Evolutionary conservation across 768 basidiomycete genomes (phyloP).

Genomic region (Pisolithus tinctorius): DNA sequence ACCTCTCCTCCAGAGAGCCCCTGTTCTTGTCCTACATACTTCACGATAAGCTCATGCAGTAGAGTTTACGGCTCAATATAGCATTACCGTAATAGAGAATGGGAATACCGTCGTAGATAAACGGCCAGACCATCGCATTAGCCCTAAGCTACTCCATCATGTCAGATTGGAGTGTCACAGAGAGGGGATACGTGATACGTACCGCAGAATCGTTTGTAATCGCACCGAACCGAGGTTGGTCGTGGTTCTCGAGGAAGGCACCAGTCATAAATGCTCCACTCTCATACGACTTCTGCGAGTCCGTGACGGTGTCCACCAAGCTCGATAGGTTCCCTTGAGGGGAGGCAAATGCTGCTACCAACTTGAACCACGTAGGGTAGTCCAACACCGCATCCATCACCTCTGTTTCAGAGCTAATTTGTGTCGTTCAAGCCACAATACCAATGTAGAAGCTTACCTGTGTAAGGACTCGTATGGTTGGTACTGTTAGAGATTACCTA

Average conservation of each 20-base stretch:
- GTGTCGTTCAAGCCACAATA: not conserved
- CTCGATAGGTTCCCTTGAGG: slow-evolving; percentile 5
- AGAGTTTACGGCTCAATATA: not conserved
- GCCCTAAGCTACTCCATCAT: slow-evolving; percentile 28
- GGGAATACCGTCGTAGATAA: slow-evolving; percentile 46
- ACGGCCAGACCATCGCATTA: slow-evolving; percentile 46
- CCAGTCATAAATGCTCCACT: slow-evolving; percentile 36
- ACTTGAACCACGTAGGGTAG: slow-evolving; percentile 42
- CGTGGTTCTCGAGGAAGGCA: slow-evolving; percentile 50
- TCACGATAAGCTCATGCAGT: not conserved
- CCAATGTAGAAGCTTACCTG: slow-evolving; percentile 24
- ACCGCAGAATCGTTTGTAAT: slow-evolving; percentile 37
- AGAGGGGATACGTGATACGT: slow-evolving; percentile 7
- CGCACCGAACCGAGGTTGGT: slow-evolving; percentile 43
- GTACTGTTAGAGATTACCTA: slow-evolving; percentile 38
- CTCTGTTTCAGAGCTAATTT: slow-evolving; percentile 18
- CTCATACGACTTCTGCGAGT: slow-evolving; percentile 32
- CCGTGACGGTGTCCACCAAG: slow-evolving; percentile 8
- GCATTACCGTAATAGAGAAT: slow-evolving; percentile 42
- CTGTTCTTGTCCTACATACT: slow-evolving; percentile 45
- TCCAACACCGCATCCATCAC: slow-evolving; percentile 41
- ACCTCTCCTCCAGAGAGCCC: slow-evolving; percentile 37
- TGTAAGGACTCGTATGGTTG: slow-evolving; percentile 34
- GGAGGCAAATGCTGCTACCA: slow-evolving; percentile 35
- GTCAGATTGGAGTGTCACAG: not conserved